A percentile compares a stretch with the other conserved stretches of the same genome.
Evolutionary conservation across 208 protist genomes (phyloP).

Genomic region (Leptomonas pyrrhocoris): DNA sequence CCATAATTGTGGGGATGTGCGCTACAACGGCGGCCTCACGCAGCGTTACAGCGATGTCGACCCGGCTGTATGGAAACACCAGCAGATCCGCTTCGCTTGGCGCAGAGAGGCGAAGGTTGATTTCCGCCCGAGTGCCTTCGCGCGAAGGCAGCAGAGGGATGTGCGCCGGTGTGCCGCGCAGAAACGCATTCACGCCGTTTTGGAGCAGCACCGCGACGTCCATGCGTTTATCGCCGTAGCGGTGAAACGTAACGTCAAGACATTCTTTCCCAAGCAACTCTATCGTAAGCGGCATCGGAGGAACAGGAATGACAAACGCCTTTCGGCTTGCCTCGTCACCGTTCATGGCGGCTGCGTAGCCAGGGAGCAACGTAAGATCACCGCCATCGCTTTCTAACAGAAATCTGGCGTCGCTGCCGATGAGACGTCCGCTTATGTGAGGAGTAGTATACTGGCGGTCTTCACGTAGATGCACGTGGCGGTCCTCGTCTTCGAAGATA

Average conservation of each 20-base stretch:
- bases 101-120: slow-evolving; percentile 32
- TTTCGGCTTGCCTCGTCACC: slow-evolving; percentile 9
- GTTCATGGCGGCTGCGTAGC: slow-evolving; percentile 18
- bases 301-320: slow-evolving; percentile 8
- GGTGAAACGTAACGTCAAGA: slow-evolving; percentile 39
- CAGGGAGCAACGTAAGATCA: slow-evolving; percentile 18
- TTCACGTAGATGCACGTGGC: slow-evolving; percentile 59
- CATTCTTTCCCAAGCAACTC: slow-evolving; percentile 32
- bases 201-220: slow-evolving; percentile 41
- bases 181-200: slow-evolving; percentile 38
- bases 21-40: slow-evolving; percentile 31
- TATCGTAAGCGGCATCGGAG: slow-evolving; percentile 35
- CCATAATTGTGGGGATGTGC: slow-evolving; percentile 61
- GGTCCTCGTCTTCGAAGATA: slow-evolving; percentile 49
- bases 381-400: slow-evolving; percentile 27
- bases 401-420: slow-evolving; percentile 22
- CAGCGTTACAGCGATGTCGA: slow-evolving; percentile 28
- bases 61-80: slow-evolving; percentile 51
- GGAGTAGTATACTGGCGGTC: slow-evolving; percentile 29
- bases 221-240: slow-evolving; percentile 68
- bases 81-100: slow-evolving; percentile 42
- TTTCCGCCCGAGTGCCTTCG: slow-evolving; percentile 28
- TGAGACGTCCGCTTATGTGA: slow-evolving; percentile 45
- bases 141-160: slow-evolving; percentile 37
- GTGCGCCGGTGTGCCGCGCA: slow-evolving; percentile 32